phyloP scores from a whole-genome alignment of 2,329 filamentous ascomycete genomes.

The Cylindrodendrum hubeiense region DNA sequence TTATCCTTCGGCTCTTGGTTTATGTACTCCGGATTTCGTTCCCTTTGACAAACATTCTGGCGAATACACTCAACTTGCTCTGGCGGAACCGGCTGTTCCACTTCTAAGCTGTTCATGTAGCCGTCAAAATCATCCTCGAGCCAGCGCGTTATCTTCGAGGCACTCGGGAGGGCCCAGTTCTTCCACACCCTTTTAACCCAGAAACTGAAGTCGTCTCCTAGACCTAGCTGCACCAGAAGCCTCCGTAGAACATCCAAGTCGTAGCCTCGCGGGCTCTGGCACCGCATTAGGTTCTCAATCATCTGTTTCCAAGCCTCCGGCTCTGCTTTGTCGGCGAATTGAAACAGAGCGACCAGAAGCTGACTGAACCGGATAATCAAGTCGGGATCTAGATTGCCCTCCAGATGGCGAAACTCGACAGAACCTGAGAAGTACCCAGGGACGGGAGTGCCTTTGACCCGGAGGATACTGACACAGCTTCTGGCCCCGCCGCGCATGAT shows the following conservation, averaged over 20 bases:
- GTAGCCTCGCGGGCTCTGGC: background rate
- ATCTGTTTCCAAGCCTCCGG: conserved; percentile 26
- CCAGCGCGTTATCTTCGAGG: background rate
- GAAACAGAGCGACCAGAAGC: conserved; percentile 33
- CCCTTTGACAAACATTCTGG: background rate
- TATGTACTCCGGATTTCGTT: background rate
- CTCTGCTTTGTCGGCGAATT: conserved; percentile 34
- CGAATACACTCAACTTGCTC: background rate
- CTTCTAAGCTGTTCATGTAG: background rate
- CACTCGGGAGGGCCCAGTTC: background rate
- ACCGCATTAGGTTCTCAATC: conserved; percentile 5
- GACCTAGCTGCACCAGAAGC: conserved; percentile 27
- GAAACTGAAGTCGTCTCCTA: conserved; percentile 25
- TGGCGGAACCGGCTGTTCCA: background rate
- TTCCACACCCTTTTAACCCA: conserved; percentile 13
- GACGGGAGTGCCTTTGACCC: background rate
- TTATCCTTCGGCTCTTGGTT: background rate
- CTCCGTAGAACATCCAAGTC: conserved; percentile 14
- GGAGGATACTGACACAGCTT: background rate
- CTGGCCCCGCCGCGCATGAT: background rate
- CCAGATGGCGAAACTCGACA: conserved; percentile 37
- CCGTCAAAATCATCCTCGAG: background rate
- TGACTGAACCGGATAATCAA: conserved; percentile 35
- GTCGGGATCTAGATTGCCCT: conserved; percentile 35
- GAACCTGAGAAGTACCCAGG: conserved; percentile 12